Evolutionary conservation across 164 flowering plant genomes (phyloP).

Genomic region (Vitis labrusca): DNA sequence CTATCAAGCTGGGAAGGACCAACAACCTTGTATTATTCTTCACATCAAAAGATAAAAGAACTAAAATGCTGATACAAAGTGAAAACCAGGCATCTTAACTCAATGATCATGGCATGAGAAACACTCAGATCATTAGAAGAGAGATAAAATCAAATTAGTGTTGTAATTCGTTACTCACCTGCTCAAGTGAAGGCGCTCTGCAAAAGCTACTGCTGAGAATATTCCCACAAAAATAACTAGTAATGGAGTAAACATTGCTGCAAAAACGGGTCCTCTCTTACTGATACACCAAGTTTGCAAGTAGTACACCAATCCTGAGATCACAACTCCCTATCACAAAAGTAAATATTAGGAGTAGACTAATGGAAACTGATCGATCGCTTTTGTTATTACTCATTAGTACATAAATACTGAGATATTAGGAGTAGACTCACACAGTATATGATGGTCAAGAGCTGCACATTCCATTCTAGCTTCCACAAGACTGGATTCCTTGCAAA

Average conservation of each 20-base stretch:
- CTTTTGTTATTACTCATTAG: too few species aligned
- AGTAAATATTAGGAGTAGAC: neutral
- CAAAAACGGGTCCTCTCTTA: conserved; percentile 46
- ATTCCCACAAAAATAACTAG: conserved; percentile 25
- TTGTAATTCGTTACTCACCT: conserved; percentile 22
- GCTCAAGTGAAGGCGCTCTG: conserved; percentile 43
- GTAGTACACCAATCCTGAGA: conserved; percentile 30
- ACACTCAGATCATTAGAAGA: too few species aligned
- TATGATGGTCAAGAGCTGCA: conserved; percentile 38
- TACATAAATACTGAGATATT: neutral
- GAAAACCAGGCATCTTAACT: too few species aligned
- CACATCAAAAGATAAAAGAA: too few species aligned
- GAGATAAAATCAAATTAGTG: too few species aligned
- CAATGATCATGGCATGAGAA: too few species aligned
- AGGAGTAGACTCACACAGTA: conserved; percentile 27
- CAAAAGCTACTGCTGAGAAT: conserved; percentile 42
- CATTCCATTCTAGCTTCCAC: conserved; percentile 43
- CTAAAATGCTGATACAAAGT: too few species aligned
- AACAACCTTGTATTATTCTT: too few species aligned
- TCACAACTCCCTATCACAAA: conserved; percentile 34
- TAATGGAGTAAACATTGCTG: conserved; percentile 48
- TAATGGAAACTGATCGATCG: neutral
- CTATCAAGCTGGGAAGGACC: conserved; percentile 32
- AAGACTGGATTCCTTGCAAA: conserved; percentile 24
- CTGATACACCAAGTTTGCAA: conserved; percentile 44